Base-by-base conservation (phyloP, 1,284 basidiomycete genomes). In the Phlebopus sp. region DNA sequence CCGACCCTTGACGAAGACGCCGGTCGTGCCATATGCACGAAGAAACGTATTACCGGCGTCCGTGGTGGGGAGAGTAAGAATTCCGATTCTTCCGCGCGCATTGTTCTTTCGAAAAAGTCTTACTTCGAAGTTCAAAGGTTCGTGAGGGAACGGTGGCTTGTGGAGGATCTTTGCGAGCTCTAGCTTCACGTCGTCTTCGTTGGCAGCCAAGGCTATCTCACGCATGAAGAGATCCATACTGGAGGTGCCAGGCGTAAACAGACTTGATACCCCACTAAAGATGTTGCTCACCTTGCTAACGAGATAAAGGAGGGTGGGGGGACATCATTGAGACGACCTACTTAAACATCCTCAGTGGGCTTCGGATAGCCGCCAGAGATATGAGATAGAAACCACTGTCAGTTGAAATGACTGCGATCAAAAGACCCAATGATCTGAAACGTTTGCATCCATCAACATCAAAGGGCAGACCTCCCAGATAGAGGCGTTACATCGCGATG, bases 201-300 rank as follows among this genome's bases (percentile, higher is more conserved):
- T 53, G 1, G 58, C 68, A 37, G 63, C 51, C 13, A 55, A 44
- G 4, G 59, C 42, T 7, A 70, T 56, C 10, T 55, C 48, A 5
- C 55, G 46, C 65, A 73, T 68, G 50, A 59, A 71, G 11, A 73
- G 25, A 8, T 70, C 68, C 71, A 70, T 70, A 37, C 42, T 56
- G 31, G 5, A 42, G 43, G 46, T 43, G 15, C 41, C 31, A 37
- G 19, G 19, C 23, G 27, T 23, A 17, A 18, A 36, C 10, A 34
- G 40, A 7, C 8, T 40, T 21, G 21, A 30, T 5, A 15, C 15
- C 7, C 19, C 11, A 17, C 13, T 39, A 37, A 43, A 30, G 37
- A 37, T 17, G 46, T n/a, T 5, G 37, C 61, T 66, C 49, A 64
- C 63, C 43, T 46, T 43, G 47, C 36, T 14, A 13, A 49, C 27